These are phyloP conservation scores for Suillus brevipes DNA, from an alignment of 768 basidiomycete species.

Conservation along the genomic window DNA sequence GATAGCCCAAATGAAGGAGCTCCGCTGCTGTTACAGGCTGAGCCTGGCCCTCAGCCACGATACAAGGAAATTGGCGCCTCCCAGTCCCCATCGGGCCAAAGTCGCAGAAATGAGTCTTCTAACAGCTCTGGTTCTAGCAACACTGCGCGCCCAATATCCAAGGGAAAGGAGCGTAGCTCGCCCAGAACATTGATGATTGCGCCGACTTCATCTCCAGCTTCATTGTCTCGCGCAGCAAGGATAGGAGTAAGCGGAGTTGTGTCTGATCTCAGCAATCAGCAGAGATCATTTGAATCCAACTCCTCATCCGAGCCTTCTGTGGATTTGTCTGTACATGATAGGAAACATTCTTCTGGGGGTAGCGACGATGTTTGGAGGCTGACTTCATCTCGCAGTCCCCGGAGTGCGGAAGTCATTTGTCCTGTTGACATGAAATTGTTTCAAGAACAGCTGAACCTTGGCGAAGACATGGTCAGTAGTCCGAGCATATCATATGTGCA, in stretches of 20 bases:
- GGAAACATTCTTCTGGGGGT: constrained; percentile 12
- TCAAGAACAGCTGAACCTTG: constrained; percentile 31
- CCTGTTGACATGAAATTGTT: constrained; percentile 33
- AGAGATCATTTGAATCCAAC: neutral
- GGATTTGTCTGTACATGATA: constrained; percentile 8
- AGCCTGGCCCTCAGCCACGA: neutral
- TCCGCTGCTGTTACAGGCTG: neutral
- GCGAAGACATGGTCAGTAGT: constrained; percentile 42
- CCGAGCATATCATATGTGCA: constrained; percentile 1
- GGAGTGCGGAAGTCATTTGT: constrained; percentile 30
- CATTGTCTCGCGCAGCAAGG: neutral
- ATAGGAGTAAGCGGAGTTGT: neutral
- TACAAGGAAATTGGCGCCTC: neutral
- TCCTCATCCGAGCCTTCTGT: constrained; percentile 7
- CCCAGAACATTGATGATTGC: neutral
- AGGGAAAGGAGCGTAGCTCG: neutral
- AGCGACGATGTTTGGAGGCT: constrained; percentile 38
- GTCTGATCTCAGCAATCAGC: neutral
- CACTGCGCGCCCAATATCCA: neutral
- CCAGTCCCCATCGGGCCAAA: neutral
- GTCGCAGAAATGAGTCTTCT: neutral
- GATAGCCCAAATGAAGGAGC: neutral
- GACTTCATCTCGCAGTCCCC: constrained; percentile 42
- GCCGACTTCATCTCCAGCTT: neutral
- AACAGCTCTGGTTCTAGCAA: constrained; percentile 1